Percentiles rank a stretch among this genome's conserved stretches.
Evolutionary conservation across 139 green algal genomes (phyloP).

Genomic region (Chlamydomonas sp.): DNA sequence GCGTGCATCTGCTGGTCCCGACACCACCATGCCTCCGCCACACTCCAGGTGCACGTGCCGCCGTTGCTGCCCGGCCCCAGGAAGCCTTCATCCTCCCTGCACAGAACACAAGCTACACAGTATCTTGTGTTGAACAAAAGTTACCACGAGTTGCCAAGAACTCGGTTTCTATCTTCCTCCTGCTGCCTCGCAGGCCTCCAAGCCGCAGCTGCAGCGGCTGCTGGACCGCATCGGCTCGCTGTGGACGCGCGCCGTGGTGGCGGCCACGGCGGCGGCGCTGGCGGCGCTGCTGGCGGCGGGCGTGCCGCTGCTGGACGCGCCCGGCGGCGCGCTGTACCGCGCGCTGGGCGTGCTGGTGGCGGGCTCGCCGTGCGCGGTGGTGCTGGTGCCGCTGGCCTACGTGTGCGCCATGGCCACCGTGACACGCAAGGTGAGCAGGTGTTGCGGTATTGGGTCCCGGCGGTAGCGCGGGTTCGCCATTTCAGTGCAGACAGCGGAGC

Average conservation of each 20-base stretch:
- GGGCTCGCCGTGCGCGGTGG: constrained; percentile 88
- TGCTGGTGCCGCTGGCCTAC: constrained; percentile 90
- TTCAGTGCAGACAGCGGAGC: no score
- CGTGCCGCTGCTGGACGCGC: constrained; percentile 68
- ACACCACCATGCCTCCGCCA: no score
- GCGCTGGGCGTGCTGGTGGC: constrained; percentile 86
- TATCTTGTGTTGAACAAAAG: neutral
- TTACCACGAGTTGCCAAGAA: neutral
- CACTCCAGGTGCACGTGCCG: no score
- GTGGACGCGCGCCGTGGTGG: constrained; percentile 81
- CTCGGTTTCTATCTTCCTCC: neutral
- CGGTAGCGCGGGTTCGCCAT: no score
- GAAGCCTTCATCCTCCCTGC: neutral
- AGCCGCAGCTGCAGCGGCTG: constrained; percentile 67
- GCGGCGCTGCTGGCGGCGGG: constrained; percentile 58
- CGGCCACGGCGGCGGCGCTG: constrained; percentile 56
- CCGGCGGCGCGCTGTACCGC: constrained; percentile 82
- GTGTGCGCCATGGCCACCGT: constrained; percentile 85
- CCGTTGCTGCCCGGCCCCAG: no score
- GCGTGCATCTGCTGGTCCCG: no score
- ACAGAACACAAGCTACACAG: neutral
- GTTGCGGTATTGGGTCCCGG: neutral
- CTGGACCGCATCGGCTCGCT: constrained; percentile 73
- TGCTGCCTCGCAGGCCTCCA: constrained; percentile 50
- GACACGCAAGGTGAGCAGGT: constrained; percentile 48